Evolutionary conservation across 1,139 yeast species (phyloP), one percentile per base, ranked within the genome.

Genomic region (Taiozyma sp.): DNA sequence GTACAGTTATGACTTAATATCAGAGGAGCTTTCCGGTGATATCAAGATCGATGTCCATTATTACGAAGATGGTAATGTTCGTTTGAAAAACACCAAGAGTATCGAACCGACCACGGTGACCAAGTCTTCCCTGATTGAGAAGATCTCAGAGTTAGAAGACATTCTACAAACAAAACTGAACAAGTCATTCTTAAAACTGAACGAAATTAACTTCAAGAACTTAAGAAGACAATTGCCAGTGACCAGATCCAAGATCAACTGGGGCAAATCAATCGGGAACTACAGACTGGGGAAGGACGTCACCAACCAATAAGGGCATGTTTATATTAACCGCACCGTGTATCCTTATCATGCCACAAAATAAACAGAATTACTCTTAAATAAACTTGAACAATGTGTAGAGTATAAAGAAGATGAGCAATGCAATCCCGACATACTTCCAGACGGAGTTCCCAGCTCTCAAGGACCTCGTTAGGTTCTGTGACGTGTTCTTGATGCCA

Each of bases 51-150:
- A 88, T 58, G 87, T 92, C 45, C 99, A 93, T 68, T 93, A 92
- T 69, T 93, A 80, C 66, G 99, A 93, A 70, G 98, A 93, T 61
- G 99, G 99, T 32, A 93, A 93, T 63, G 98, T 93, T 23, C 76
- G 95, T 48, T 78, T 93, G 61, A 83, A 80, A 57, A 80, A 85
- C 29, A 68, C 69, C 10, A 79, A 81, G 50, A 65, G 66, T n/a
- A 62, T 78, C 2, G 65, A 65, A 8, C 64, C 66, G 4, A 47
- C 50, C 1, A 45, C 28, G 6, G 38, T 34, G 3, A 41, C 32
- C 2, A 14, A n/a, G 1, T 1, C 42, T 1, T 23, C 45, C 0
- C 16, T 56, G 19, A 44, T 51, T 12, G 19, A 49, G 16, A 30
- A 76, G 44, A 87, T 92, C 58, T 74, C 76, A 51, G 64, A 65